Evolutionary conservation across 1,139 yeast species (phyloP).

Genomic region (Pichia sp.): DNA sequence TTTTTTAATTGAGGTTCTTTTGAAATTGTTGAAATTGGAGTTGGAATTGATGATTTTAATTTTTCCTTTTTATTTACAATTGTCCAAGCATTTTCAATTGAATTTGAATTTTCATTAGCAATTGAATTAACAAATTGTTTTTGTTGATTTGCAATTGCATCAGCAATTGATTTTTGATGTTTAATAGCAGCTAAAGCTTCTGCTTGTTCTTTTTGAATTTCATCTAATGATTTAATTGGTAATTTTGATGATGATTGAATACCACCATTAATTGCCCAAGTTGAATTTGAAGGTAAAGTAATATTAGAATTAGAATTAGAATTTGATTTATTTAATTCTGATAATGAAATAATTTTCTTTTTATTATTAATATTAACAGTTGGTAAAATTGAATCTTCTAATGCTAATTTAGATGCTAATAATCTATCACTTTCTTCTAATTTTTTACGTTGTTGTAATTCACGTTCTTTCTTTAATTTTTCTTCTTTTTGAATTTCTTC

Average conservation of each 20-base stretch:
- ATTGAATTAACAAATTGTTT: slow-evolving; percentile 34
- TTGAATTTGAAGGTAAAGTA: slow-evolving; percentile 26
- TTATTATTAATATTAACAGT: slow-evolving; percentile 10
- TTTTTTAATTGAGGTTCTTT: slow-evolving; percentile 16
- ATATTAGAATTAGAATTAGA: not conserved
- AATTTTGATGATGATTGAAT: slow-evolving; percentile 2
- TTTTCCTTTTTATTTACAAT: slow-evolving; percentile 36
- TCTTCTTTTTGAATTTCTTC: slow-evolving; percentile 69
- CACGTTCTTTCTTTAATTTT: slow-evolving; percentile 39
- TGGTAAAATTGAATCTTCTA: slow-evolving; percentile 23
- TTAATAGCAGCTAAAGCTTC: slow-evolving; percentile 15
- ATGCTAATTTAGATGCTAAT: slow-evolving; percentile 27
- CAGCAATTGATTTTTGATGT: slow-evolving; percentile 14
- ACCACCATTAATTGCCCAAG: slow-evolving; percentile 42
- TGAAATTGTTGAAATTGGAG: slow-evolving; percentile 17
- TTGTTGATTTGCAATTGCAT: slow-evolving; percentile 17
- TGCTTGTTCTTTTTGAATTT: slow-evolving; percentile 26
- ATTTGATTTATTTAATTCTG: too few relatives aligned
- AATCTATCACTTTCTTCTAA: slow-evolving; percentile 24
- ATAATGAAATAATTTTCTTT: not conserved
- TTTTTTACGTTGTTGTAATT: slow-evolving; percentile 23
- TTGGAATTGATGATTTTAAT: slow-evolving; percentile 14
- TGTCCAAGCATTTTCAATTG: slow-evolving; percentile 39
- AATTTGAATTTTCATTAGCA: slow-evolving; percentile 17
- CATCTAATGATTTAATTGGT: slow-evolving; percentile 26